Percentiles rank a stretch among this genome's conserved stretches.
phyloP scores from a whole-genome alignment of 1,284 basidiomycete genomes.

The Microbotryomycetes sp. region DNA sequence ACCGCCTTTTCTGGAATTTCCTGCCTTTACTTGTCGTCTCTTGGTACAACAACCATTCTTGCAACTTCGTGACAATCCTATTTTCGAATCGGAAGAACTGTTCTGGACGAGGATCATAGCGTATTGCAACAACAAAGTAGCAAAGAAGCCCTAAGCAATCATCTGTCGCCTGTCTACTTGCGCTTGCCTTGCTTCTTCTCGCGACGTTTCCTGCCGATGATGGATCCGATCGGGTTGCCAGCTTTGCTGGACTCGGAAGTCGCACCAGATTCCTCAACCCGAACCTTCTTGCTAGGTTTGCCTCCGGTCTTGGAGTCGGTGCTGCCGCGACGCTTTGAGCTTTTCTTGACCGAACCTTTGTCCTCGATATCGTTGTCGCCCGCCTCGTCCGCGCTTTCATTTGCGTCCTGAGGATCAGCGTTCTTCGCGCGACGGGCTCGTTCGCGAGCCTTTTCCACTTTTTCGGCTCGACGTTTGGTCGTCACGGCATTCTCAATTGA shows the following conservation, averaged over 20 bases:
- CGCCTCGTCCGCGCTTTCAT: conserved; percentile 1
- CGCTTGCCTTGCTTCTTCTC: conserved; percentile 9
- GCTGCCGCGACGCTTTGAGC: neutral
- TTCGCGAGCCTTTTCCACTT: conserved; percentile 28
- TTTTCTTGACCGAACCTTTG: conserved; percentile 8
- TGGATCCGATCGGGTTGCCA: conserved; percentile 14
- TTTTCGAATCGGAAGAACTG: no score
- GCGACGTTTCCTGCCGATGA: conserved; percentile 24
- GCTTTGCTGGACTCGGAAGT: conserved; percentile 17
- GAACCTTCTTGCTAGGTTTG: conserved; percentile 9
- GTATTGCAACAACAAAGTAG: no score
- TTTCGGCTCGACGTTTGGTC: conserved; percentile 34
- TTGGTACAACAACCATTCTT: no score
- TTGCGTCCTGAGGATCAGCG: neutral
- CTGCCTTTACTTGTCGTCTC: no score
- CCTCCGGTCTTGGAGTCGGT: neutral
- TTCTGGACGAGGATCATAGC: no score
- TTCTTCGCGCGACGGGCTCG: conserved; percentile 25
- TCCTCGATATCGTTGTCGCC: conserved; percentile 10
- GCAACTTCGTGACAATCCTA: no score
- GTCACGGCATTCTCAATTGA: conserved; percentile 90
- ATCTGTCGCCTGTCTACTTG: neutral
- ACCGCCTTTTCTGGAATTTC: no score
- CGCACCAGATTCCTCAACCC: conserved; percentile 1
- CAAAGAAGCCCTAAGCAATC: no score